Evolutionary conservation across 352 stramenopile genomes (phyloP).

Genomic region (Pythium aquatile): DNA sequence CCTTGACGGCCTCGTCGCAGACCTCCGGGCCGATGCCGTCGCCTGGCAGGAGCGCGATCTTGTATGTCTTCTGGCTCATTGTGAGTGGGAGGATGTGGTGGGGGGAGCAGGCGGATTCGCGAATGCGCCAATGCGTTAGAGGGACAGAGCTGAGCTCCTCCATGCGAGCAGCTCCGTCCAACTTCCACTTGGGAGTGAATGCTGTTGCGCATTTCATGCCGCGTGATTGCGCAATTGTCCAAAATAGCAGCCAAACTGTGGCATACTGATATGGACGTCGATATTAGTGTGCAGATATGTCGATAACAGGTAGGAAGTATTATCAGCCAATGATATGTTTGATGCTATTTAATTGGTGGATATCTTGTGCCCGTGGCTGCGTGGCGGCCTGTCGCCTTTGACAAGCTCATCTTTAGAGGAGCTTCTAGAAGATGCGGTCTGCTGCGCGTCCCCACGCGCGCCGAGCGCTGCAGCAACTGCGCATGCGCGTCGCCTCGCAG

Average conservation of each 20-base stretch:
- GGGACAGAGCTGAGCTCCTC: neutral
- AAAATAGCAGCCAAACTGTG: neutral
- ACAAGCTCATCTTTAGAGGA: neutral
- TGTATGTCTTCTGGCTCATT: slow-evolving; percentile 52
- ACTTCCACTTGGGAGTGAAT: slow-evolving; percentile 30
- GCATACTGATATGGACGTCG: neutral
- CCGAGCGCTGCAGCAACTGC: neutral
- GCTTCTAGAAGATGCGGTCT: slow-evolving; percentile 1
- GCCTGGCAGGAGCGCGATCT: slow-evolving; percentile 95
- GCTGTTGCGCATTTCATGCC: slow-evolving; percentile 20
- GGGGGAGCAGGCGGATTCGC: slow-evolving; percentile 2
- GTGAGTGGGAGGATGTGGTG: neutral
- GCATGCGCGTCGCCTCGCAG: slow-evolving; percentile 1
- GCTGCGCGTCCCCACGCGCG: neutral
- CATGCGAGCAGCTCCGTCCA: neutral
- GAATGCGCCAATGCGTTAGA: slow-evolving; percentile 4
- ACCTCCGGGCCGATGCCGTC: slow-evolving; percentile 99
- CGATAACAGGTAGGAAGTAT: neutral
- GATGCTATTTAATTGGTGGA: neutral
- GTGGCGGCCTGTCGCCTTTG: slow-evolving; percentile 1
- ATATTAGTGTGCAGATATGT: neutral
- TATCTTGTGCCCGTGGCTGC: neutral
- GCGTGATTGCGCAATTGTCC: slow-evolving; percentile 20
- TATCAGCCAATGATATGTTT: neutral
- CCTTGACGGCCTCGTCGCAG: slow-evolving; percentile 91